Base-by-base conservation (phyloP, 2,329 filamentous ascomycete species). In the Aspergillus ruber region DNA sequence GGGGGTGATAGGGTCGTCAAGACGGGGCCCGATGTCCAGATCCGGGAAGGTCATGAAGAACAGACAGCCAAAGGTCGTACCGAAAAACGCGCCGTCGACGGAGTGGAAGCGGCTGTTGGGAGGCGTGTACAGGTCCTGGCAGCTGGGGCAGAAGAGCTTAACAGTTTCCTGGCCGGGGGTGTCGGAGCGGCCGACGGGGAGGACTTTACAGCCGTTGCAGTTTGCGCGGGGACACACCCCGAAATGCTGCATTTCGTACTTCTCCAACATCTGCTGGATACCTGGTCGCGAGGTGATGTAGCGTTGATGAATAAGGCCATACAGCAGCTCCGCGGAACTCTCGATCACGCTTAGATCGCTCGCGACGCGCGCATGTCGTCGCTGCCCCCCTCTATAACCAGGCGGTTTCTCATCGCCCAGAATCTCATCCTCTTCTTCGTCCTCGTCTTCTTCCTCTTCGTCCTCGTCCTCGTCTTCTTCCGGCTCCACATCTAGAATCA, bases 31-130 rank as follows among this genome's bases (percentile, higher is more conserved):
- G 50, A 97, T 82, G 58, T 96, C 90, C 63, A 96, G 86, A 65
- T 98, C 93, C 32, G 93, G 91, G 69, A 97, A 98, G 35, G 91
- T 98, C 76, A 98, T 91, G 67, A 98, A 89, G 74, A 98, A 98
- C 50, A 98, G 82, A 41, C 90, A 90, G 52, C 90, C 90, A 67
- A 98, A 98, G 0, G 93, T 98, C 46, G 93, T 91, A 42, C 93
- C 93, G 64, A 98, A 98, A 75, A 97, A 98, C 42, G 93, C 93
- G 45, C 93, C 93, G 59, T 98, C 93, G 29, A 98, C 93, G 2
- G 89, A 91, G 70, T 97, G 93, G 67, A 97, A 98, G 17, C 93
- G 83, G 62, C 89, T 95, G 75, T 97, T 98, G 36, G 93, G 93
- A 3, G 93, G 93, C 0, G 93, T 93, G 70, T 97, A 98, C 61